These are phyloP conservation scores for Puccinia novopanici DNA, from an alignment of 1,284 basidiomycete genomes.

Conservation along the genomic window DNA sequence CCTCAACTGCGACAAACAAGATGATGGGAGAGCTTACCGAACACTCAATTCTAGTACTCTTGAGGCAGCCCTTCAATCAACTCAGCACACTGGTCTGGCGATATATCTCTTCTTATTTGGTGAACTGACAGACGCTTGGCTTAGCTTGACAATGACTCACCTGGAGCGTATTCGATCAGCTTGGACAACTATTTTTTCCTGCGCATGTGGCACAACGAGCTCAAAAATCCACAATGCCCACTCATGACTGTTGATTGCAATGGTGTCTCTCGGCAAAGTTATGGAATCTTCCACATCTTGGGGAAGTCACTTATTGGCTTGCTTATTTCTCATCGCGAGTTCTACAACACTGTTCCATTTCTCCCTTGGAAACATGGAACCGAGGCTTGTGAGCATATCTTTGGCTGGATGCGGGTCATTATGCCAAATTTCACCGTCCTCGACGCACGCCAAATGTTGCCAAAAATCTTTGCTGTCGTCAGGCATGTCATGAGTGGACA, in stretches of 20 bases:
- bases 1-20: conserved; percentile 24
- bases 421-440: conserved; percentile 18
- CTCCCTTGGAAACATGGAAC: conserved; percentile 39
- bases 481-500: conserved; percentile 14
- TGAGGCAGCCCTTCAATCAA: not conserved
- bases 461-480: conserved; percentile 20
- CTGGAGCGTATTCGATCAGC: conserved; percentile 16
- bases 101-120: conserved; percentile 28
- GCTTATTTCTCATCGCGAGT: conserved; percentile 23
- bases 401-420: not conserved
- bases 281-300: conserved; percentile 8
- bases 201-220: conserved; percentile 3
- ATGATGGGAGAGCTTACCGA: not conserved
- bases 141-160: conserved; percentile 16
- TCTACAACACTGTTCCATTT: conserved; percentile 3
- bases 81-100: not conserved
- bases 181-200: conserved; percentile 16
- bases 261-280: conserved; percentile 18
- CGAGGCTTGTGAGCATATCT: conserved; percentile 16
- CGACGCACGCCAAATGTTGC: conserved; percentile 19
- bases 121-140: conserved; percentile 15
- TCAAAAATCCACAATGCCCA: not conserved
- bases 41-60: conserved; percentile 13
- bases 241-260: conserved; percentile 1
- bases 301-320: conserved; percentile 11